These are phyloP conservation scores for Sungouiozyma intestinalis DNA, from an alignment of 805 yeast species.

Conservation along the genomic window DNA sequence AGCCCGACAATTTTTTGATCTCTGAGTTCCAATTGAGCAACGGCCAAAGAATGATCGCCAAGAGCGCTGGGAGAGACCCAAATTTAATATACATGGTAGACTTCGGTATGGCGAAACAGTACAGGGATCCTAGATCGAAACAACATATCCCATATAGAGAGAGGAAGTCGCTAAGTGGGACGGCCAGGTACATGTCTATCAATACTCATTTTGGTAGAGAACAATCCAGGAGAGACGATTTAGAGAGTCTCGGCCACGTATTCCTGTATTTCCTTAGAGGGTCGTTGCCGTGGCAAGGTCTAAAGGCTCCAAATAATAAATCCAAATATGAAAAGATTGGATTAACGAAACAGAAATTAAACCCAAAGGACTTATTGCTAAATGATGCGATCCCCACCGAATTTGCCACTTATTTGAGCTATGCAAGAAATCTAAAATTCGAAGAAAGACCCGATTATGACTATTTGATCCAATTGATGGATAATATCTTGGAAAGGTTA, in stretches of 20 bases:
- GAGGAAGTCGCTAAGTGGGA: conserved; percentile 69
- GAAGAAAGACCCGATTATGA: conserved; percentile 76
- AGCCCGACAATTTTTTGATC: conserved; percentile 73
- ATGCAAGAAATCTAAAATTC: conserved; percentile 59
- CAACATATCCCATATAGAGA: conserved; percentile 79
- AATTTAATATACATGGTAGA: conserved; percentile 67
- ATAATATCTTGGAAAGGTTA: conserved; percentile 45
- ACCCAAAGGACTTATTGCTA: conserved; percentile 48
- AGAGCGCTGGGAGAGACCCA: conserved; percentile 47
- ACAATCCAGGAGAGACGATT: conserved; percentile 73
- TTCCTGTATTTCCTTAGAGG: conserved; percentile 72
- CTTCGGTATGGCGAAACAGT: conserved; percentile 83
- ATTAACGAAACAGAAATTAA: conserved; percentile 62
- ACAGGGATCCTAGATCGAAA: conserved; percentile 68
- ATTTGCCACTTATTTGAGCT: conserved; percentile 62
- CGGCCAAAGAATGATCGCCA: conserved; percentile 30
- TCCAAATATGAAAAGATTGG: conserved; percentile 78
- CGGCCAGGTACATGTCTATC: conserved; percentile 81
- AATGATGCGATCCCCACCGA: conserved; percentile 52
- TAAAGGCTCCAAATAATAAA: conserved; percentile 79
- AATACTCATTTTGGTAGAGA: conserved; percentile 83
- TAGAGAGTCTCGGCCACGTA: conserved; percentile 74
- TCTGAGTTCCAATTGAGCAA: conserved; percentile 22
- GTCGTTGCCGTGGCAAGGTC: conserved; percentile 83
- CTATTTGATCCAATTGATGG: conserved; percentile 51